Conservation (phyloP, 208 protist species). For the Lotmaria passim region DNA sequence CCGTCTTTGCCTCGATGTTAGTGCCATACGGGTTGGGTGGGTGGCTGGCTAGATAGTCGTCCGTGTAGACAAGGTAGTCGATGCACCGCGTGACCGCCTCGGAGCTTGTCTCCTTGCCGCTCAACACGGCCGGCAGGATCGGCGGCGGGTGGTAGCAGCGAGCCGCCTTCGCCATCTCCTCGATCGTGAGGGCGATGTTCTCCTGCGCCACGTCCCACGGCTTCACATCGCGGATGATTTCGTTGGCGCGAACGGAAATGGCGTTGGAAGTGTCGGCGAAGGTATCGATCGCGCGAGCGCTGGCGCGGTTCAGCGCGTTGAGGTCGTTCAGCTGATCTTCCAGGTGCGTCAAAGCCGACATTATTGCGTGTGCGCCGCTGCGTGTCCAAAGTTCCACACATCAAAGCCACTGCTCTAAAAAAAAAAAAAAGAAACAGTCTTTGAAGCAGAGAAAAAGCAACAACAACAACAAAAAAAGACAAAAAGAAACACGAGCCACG, state of each 20-base stretch:
- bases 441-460: slow-evolving; percentile 4
- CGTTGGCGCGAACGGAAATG: slow-evolving; percentile 64
- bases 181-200: slow-evolving; percentile 85
- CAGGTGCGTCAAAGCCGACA: slow-evolving; percentile 57
- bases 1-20: slow-evolving; percentile 52
- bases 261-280: slow-evolving; percentile 84
- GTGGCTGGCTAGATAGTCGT: slow-evolving; percentile 80
- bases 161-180: slow-evolving; percentile 84
- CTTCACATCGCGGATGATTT: slow-evolving; percentile 78
- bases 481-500: background rate
- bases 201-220: slow-evolving; percentile 89
- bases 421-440: slow-evolving; percentile 14
- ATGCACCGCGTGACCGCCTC: slow-evolving; percentile 72
- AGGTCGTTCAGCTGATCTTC: slow-evolving; percentile 79
- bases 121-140: slow-evolving; percentile 64
- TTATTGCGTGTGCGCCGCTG: slow-evolving; percentile 22
- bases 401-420: no score
- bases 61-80: slow-evolving; percentile 89
- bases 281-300: slow-evolving; percentile 74
- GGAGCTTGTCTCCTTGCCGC: slow-evolving; percentile 56
- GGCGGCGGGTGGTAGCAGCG: slow-evolving; percentile 87
- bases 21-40: slow-evolving; percentile 63
- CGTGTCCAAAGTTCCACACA: no score
- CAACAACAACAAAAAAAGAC: background rate
- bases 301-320: slow-evolving; percentile 66